Base-by-base conservation (phyloP, 257 asterid genomes). In the Solanum bukasovii region DNA sequence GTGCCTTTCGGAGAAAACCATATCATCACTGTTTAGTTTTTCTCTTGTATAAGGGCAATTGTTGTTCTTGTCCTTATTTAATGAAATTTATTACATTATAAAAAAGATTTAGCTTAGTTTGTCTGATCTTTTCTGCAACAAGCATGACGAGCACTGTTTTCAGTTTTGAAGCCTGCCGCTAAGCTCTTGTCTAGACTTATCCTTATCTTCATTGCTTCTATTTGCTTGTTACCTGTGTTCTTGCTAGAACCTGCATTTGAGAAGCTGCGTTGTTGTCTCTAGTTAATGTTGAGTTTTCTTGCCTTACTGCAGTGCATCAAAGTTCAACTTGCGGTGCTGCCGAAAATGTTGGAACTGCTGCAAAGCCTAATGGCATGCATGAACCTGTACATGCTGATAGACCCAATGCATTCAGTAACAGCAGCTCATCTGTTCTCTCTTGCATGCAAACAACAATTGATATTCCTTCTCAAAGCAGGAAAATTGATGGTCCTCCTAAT, bases 251-350 rank as follows among this genome's bases (percentile, higher is more conserved):
- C 84, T 42, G 67, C 67, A 46, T 46, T 42, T 81, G 61, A 46
- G 40, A 46, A 81, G 20, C 68, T 44, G 67, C 46, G 68, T 81
- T 79, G 37, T 42, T 27, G 40, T 81, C 67, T 27, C 40, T 81
- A 27, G 67, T 46, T 81, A 46, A 27, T 81, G 85, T 46, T 81
- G 33, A 61, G 70, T 61, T 89, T 52, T 65, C 68, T 29, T 81
- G 68, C 88, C 61, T 86, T 87, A 88, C 46, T 81, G 86, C 95
- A 95, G 97, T 91, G 89, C 94, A 93, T 88, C 95, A 90, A 91
- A 90, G 89, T 91, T 85, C 94, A 63, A 81, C 92, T 34, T 38
- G 93, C 12, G 75, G 88, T 84, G 91, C 92, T 87, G 83, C 92
- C 61, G 96, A 91, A 83, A 92, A 90, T 88, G 88, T 83, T 46